Conservation (phyloP, 257 asterid species). For the Salvia rosmarinus region DNA sequence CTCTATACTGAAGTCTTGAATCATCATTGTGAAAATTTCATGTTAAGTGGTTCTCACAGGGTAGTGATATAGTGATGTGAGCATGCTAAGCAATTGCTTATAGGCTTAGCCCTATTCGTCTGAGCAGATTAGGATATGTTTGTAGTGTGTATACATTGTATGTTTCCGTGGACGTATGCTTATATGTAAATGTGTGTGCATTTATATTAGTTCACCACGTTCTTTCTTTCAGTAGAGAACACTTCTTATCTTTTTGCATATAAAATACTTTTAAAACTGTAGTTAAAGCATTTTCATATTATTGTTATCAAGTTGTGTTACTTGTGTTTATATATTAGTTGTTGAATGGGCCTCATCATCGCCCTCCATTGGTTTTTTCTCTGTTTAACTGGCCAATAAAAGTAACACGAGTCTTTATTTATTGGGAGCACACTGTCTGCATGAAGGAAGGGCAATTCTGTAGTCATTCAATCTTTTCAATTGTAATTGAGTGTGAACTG, state of each 20-base stretch:
- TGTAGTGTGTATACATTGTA: background rate
- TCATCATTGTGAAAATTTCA: background rate
- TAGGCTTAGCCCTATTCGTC: background rate
- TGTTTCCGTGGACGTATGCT: background rate
- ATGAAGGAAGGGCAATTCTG: background rate
- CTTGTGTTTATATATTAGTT: background rate
- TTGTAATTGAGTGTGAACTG: background rate
- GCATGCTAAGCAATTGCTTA: background rate
- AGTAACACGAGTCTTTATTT: no score
- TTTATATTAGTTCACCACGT: background rate
- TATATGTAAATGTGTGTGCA: background rate
- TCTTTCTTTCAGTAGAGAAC: background rate
- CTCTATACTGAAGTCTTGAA: background rate
- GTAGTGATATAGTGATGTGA: background rate
- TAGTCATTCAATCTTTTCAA: no score
- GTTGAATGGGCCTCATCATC: no score
- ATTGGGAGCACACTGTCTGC: no score
- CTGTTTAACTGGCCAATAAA: no score
- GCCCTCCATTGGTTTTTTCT: no score
- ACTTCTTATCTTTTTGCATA: background rate
- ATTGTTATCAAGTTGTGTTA: background rate
- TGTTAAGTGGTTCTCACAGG: background rate
- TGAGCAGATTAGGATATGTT: background rate
- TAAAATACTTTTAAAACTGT: background rate
- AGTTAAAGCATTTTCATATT: background rate